Base-by-base conservation (phyloP, 1,284 basidiomycete genomes). In the Inonotus hispidus region DNA sequence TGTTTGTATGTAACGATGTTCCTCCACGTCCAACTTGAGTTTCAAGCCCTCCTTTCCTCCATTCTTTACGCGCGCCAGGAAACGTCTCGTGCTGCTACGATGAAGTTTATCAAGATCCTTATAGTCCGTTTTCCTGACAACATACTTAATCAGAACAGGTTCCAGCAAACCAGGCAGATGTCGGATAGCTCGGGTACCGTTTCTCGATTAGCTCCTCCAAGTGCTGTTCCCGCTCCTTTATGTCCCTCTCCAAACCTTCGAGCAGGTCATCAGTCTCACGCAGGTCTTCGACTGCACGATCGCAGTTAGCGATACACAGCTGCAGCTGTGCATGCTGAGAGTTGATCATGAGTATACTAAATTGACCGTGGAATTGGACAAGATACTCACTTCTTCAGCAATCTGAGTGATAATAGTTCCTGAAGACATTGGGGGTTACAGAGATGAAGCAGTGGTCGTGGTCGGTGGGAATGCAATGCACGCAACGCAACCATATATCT, bases 41-140 rank as follows among this genome's bases (percentile, higher is more conserved):
- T 53, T 47, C 27, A 63, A 54, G 13, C 59, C 62, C 39, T 63
- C 59, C n/a, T 55, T 59, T 11, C 62, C 62, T 11, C 62, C 62
- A 29, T 60, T 32, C 13, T 45, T 56, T 10, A 63, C 16, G 10
- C 56, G 23, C 16, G 54, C 23, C 7, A 63, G 43, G 23, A 63
- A 58, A 1, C 62, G 62, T 49, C 47, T 60, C 29, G 59, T 61
- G 19, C 53, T 47, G 37, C 59, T 63, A 14, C 59, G 58, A 39
- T 63, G 58, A 10, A 63, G 45, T 25, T 60, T 61, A 21, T 61
- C 62, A n/a, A 60, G 13, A 43, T 63, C 62, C 38, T 63, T 60
- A 35, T 60, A 54, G 27, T 63, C 59, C 11, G 62, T 21, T 54
- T 60, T 61, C 55, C 62, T 63, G 27, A 2, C 10, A 8, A 37